Percentiles rank a stretch among this genome's conserved stretches.
Conservation (phyloP, 2,329 filamentous ascomycete genomes). For the Fusarium robinianum region DNA sequence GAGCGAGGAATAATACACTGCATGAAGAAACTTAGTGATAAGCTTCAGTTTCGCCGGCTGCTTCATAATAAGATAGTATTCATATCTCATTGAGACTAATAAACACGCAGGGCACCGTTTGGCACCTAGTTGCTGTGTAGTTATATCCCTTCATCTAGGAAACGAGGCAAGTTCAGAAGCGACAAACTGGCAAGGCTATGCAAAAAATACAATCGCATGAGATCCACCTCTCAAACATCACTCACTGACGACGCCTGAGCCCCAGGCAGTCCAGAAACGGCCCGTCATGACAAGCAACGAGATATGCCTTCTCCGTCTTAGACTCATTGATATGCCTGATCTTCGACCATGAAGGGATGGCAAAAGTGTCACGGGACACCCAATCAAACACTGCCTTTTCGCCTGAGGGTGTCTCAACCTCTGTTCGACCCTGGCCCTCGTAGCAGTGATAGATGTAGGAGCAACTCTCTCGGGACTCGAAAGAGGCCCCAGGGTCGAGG, state of each 20-base stretch:
- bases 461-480: conserved; percentile 49
- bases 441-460: conserved; percentile 60
- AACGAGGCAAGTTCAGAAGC: no score
- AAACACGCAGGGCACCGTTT: no score
- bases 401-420: conserved; percentile 41
- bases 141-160: no score
- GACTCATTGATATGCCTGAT: conserved; percentile 51
- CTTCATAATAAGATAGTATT: no score
- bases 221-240: no score
- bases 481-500: conserved; percentile 44
- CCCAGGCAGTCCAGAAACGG: conserved; percentile 42
- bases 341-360: conserved; percentile 56
- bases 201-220: no score
- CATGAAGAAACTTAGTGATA: no score
- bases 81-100: no score
- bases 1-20: no score
- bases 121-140: no score
- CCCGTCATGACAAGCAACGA: conserved; percentile 43
- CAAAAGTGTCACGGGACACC: conserved; percentile 57
- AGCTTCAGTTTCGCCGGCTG: no score
- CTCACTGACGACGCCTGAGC: conserved; percentile 17
- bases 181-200: no score
- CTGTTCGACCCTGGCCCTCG: conserved; percentile 49
- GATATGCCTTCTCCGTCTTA: conserved; percentile 35
- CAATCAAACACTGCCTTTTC: conserved; percentile 46